These are phyloP conservation scores for Sporothrix schenckii DNA, from an alignment of 2,329 filamentous ascomycete genomes.

Conservation along the genomic window DNA sequence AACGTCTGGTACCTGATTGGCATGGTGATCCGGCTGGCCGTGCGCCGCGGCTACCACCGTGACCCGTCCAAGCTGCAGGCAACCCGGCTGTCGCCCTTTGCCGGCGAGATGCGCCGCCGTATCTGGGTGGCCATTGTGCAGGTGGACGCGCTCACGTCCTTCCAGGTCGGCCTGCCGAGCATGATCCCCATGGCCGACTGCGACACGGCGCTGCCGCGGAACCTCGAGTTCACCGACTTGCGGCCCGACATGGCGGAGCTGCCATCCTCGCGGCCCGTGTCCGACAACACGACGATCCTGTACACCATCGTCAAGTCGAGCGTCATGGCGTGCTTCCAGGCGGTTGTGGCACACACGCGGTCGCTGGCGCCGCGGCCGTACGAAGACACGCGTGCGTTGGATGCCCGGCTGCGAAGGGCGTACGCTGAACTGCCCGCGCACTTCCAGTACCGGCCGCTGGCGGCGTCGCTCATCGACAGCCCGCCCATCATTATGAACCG, in stretches of 20 bases:
- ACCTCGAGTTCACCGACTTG: constrained; percentile 48
- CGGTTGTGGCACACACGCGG: constrained; percentile 20
- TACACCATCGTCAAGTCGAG: constrained; percentile 42
- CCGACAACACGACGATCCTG: constrained; percentile 34
- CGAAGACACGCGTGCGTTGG: background rate
- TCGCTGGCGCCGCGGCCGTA: constrained; percentile 12
- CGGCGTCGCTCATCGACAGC: constrained; percentile 40
- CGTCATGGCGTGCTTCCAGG: constrained; percentile 36
- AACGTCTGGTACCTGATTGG: constrained; percentile 50
- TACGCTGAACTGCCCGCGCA: constrained; percentile 39
- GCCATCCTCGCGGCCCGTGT: constrained; percentile 40
- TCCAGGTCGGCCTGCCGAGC: constrained; percentile 53
- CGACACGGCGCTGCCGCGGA: constrained; percentile 45
- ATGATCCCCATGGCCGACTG: constrained; percentile 44
- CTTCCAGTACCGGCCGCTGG: constrained; percentile 39
- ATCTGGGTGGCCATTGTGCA: constrained; percentile 48
- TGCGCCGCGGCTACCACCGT: constrained; percentile 50
- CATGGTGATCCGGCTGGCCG: constrained; percentile 45
- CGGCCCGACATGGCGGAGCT: constrained; percentile 39
- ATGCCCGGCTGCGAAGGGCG: background rate
- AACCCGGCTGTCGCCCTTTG: constrained; percentile 43
- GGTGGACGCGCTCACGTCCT: constrained; percentile 51
- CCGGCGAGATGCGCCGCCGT: constrained; percentile 49
- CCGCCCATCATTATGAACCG: constrained; percentile 39
- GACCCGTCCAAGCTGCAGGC: constrained; percentile 39